Evolutionary conservation across 139 green algal species (phyloP), one percentile per base, ranked within the genome.

Genomic region (Trebouxia sp.): DNA sequence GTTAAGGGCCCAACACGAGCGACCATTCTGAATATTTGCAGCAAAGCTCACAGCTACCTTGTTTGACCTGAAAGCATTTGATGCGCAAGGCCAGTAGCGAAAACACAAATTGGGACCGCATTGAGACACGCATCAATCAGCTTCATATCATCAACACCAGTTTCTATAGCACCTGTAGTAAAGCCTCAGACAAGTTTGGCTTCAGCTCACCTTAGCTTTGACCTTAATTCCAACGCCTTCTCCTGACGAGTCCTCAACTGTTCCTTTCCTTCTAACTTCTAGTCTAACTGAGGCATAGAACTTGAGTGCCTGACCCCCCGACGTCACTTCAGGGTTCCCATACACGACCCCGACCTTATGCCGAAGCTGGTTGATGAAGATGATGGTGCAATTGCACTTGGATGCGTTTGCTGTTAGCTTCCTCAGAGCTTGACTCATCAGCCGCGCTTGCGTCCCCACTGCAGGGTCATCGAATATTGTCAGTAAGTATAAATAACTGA

Each of bases 351-450:
- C 47, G 76, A 96, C 90, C 92, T 99, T 99, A 37, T 93, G 84
- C 0, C 96, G 77, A 8, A 98, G 87, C 88, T 99, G 96, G 84
- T 99, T 99, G 50, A 99, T 84, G 85, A 98, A 97, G 38, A 98
- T 88, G 38, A 98, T 78, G 17, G 92, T 97, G 87, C 89, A 95
- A 56, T 87, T 83, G 80, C 82, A 87, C 62, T 95, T 94, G 72
- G 84, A 86, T 8, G 94, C 92, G 70, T 94, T 97, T 41, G 82
- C 85, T 14, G 91, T 86, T 35, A 99, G 84, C 85, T 98, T 99
- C 35, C 96, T 90, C 82, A 99, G 82, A 41, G 92, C 92, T 45
- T 94, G 86, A 78, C 88, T 96, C 95, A 99, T 98, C 76, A 99
- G 82, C 1, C 96, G 89, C 3, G 97, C 97, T 78, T 99, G 97